Evolutionary conservation across 2,329 filamentous ascomycete species (phyloP), one percentile per base, ranked within the genome.

Genomic region (Fusarium drepaniforme): DNA sequence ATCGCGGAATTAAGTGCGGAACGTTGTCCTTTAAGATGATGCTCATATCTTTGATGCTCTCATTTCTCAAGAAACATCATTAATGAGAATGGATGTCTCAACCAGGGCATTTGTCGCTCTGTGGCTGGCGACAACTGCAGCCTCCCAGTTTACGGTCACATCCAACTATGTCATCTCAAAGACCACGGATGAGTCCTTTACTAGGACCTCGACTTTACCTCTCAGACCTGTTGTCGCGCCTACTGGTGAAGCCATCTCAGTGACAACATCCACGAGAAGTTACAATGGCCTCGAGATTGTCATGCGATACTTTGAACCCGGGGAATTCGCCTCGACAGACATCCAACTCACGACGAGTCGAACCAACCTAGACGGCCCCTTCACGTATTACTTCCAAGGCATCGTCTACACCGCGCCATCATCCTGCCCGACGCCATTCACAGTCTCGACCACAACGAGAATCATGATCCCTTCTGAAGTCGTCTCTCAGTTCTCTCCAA

Each of bases 341-440:
- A 56, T 75, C 13, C 60, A 59, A 46, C 51, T 21, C 15, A 67
- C 46, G 23, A 58, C 57, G 13, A 30, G 21, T 25, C 15, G n/a
- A 46, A 51, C 3, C 15, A 37, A 57, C 35, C 23, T 38, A 0
- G 9, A 13, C 21, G 60, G 25, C 9, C 28, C 38, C 4, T 68
- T 68, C 69, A 77, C 77, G 6, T 53, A 63, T 25, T 78, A 70
- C 59, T 44, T 67, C 18, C 72, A 74, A 64, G 59, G 63, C 11
- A 28, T 79, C 8, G 61, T 77, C 53, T 76, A 74, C 68, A 80
- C 79, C 0, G 80, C 80, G 1, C 80, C 80, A 1, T 16, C 73
- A 1, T 76, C 75, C 5, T 82, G 80, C 69, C 77, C 78, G 5
- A 81, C 79, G 8, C 67, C 75, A 5, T 82, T 82, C 57, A 80